Conservation (phyloP, 2,329 filamentous ascomycete genomes). For the Talaromyces funiculosus region DNA sequence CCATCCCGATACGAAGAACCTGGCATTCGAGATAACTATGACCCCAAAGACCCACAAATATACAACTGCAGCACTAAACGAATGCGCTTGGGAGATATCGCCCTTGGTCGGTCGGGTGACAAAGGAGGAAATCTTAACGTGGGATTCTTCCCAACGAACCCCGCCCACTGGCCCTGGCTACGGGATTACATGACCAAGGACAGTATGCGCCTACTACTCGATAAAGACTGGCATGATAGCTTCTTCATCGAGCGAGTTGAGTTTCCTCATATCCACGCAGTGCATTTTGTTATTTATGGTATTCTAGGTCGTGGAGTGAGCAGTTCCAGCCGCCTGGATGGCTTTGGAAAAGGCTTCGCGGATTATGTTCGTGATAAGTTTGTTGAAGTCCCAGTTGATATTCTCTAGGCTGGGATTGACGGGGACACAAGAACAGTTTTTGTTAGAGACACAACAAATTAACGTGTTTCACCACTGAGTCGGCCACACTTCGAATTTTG, state of each 20-base stretch:
- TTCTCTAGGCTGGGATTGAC: too few species aligned
- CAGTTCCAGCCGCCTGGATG: not conserved
- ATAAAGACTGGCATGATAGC: not conserved
- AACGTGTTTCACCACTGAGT: too few species aligned
- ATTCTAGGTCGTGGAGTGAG: not conserved
- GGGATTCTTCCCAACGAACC: not conserved
- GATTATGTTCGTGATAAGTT: not conserved
- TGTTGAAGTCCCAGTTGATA: not conserved
- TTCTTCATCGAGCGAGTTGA: not conserved
- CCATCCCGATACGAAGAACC: not conserved
- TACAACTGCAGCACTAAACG: too few species aligned
- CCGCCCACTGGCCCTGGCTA: not conserved
- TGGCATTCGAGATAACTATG: not conserved
- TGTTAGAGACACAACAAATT: too few species aligned
- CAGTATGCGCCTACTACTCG: not conserved
- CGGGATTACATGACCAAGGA: not conserved
- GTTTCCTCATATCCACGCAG: not conserved
- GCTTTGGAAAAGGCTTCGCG: not conserved
- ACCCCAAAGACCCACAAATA: not conserved
- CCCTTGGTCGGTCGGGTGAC: not conserved
- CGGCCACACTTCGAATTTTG: too few species aligned
- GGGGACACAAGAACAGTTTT: too few species aligned
- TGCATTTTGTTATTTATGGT: not conserved
- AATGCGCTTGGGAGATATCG: not conserved
- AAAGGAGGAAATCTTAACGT: not conserved